Evolutionary conservation across 768 basidiomycete species (phyloP), one percentile per base, ranked within the genome.

Genomic region (Austroboletus eburneus): DNA sequence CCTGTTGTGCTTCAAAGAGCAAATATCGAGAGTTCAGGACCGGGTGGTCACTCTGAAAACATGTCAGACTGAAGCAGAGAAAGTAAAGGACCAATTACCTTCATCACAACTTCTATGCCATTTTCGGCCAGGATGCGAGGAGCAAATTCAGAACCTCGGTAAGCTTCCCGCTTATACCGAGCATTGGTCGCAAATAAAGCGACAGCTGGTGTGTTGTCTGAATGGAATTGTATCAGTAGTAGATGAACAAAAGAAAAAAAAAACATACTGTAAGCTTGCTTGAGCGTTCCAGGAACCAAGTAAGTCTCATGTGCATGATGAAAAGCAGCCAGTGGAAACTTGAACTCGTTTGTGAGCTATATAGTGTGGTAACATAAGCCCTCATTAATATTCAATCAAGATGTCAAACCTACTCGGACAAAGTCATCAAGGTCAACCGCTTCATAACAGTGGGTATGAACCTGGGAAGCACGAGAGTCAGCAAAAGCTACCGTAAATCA

Each of bases 311-410:
- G 83, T 8, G 91, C 93, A 59, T 90, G 86, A 57, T 93, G 90
- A 59, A 93, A 82, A 6, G 88, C 85, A 6, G 86, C 79, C 23
- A 93, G 73, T 2, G 81, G 76, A 59, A 91, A 92, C 56, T 90
- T 70, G 72, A 94, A 97, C 66, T 96, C 93, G 61, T 95, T 89
- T 29, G 89, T 82, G 41, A 96, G 74, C 80, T 92, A n/a, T n/a
- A n/a, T n/a, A n/a, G 23, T 8, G 37, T 23, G 32, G 7, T 6
- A 29, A 42, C 39, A 50, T 45, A 29, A 40, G n/a, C 49, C 25
- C 39, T 43, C 21, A 46, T n/a, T 12, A 30, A n/a, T 5, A 29
- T 41, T 29, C 33, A 43, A 36, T 17, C 13, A 10, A n/a, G 24
- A 24, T n/a, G 7, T 41, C 20, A 18, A 36, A 68, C 79, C 55